Evolutionary conservation across 164 flowering plant genomes (phyloP), one percentile per base, ranked within the genome.

Genomic region (Stephania japonica): DNA sequence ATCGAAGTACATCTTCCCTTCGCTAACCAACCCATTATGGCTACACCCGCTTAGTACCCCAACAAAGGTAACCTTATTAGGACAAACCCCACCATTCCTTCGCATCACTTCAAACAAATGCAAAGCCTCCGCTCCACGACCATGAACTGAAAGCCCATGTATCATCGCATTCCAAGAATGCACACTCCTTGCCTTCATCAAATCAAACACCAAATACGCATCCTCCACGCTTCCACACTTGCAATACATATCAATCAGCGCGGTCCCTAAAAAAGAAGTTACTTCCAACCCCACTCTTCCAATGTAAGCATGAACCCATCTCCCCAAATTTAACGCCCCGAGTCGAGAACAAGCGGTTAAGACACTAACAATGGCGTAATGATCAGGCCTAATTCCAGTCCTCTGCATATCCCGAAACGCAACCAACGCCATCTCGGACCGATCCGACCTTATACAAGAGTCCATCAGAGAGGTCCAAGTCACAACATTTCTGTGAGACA

Each of bases 161-260:
- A 73, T 24, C 24, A 75, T 75, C 7, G 72, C 27, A 32, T 75
- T 75, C 72, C 77, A 75, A 63, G 68, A 62, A 11, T 41, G 72
- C 14, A 69, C 73, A 42, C 44, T 69, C 69, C 70, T 75, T 24
- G 24, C 43, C 70, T 47, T 21, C 77, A 75, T 75, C 18, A 38
- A 62, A 11, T 59, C 63, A 47, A 75, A 75, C 32, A 75, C 73
- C 19, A 24, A 24, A 43, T 62, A 44, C 47, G 72, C 76, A 26
- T 64, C 73, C 12, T 69, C 73, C 1, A 69, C 59, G 21, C 73
- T 27, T 21, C 77, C 77, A 69, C 77, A 70, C 64, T 75, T 69
- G 49, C 77, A 75, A 69, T 75, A 75, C 73, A 75, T 63, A 8
- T 75, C 73, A 43, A 75, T 64, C 63, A 75, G 38, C 2, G 77